These are phyloP conservation scores for Blastobotrys proliferans DNA, from an alignment of 1,139 yeast genomes.

Conservation along the genomic window DNA sequence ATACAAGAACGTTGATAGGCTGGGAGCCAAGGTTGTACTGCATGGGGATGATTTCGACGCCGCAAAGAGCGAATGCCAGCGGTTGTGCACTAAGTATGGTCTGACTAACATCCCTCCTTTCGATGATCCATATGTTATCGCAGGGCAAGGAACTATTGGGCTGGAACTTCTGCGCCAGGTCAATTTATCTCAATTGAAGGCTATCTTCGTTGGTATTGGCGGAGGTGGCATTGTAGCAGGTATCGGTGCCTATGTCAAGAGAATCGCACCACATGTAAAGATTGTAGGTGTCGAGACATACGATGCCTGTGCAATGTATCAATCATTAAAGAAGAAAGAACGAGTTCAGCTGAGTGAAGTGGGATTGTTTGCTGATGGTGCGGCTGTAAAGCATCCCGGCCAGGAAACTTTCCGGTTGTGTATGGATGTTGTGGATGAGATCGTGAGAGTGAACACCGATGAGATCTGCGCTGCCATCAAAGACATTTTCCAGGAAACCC, in stretches of 20 bases:
- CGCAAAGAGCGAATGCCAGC: conserved; percentile 82
- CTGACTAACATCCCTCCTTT: conserved; percentile 92
- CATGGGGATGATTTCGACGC: conserved; percentile 92
- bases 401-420: conserved; percentile 86
- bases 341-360: conserved; percentile 61
- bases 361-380: conserved; percentile 99
- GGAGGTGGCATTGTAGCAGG: conserved; percentile 98
- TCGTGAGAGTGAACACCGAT: conserved; percentile 83
- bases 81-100: conserved; percentile 64
- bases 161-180: conserved; percentile 88
- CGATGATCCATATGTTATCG: conserved; percentile 95
- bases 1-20: conserved; percentile 80
- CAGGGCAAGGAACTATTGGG: conserved; percentile 99
- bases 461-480: conserved; percentile 97
- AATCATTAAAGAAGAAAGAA: conserved; percentile 56
- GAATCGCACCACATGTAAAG: conserved; percentile 96
- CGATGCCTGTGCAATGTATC: conserved; percentile 88
- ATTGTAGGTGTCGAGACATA: conserved; percentile 93
- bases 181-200: conserved; percentile 69
- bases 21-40: conserved; percentile 91
- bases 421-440: conserved; percentile 77
- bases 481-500: conserved; percentile 92
- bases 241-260: conserved; percentile 79
- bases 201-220: conserved; percentile 90
- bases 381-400: conserved; percentile 92